Conservation (phyloP, 306 rosid species). For the Crataegus laevigata region DNA sequence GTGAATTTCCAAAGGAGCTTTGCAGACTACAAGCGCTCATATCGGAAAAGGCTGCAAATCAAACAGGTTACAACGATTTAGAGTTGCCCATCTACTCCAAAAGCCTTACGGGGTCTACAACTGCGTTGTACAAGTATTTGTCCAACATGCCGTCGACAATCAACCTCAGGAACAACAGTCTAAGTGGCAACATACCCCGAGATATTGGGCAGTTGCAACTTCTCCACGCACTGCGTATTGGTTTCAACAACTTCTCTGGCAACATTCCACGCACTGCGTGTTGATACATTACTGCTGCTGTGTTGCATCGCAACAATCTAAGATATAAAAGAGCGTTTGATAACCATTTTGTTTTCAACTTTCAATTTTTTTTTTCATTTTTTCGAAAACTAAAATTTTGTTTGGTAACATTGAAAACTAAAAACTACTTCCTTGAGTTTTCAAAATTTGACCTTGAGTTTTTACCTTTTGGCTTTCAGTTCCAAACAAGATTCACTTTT, state of each 20-base stretch:
- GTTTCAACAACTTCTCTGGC: background rate
- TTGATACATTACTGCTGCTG: background rate
- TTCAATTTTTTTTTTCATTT: too few relatives aligned
- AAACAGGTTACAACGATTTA: background rate
- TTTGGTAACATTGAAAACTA: too few relatives aligned
- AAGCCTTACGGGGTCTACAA: background rate
- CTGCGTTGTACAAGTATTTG: background rate
- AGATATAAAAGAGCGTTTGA: too few relatives aligned
- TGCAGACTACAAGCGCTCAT: background rate
- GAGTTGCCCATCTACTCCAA: background rate
- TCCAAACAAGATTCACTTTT: too few relatives aligned
- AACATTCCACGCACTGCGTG: background rate
- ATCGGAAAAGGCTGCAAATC: background rate
- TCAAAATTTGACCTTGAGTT: too few relatives aligned
- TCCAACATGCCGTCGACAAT: background rate
- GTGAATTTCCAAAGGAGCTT: constrained; percentile 6
- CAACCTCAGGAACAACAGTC: background rate
- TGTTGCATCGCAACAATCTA: too few relatives aligned
- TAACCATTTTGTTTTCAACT: too few relatives aligned
- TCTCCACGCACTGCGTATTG: background rate
- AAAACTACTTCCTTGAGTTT: too few relatives aligned
- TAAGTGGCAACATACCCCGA: background rate
- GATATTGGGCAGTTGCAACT: background rate
- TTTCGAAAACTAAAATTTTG: too few relatives aligned
- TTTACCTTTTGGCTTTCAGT: too few relatives aligned